Evolutionary conservation across 225 moss, liverwort and hornwort genomes (phyloP).

Genomic region (Marchantia polymorpha): DNA sequence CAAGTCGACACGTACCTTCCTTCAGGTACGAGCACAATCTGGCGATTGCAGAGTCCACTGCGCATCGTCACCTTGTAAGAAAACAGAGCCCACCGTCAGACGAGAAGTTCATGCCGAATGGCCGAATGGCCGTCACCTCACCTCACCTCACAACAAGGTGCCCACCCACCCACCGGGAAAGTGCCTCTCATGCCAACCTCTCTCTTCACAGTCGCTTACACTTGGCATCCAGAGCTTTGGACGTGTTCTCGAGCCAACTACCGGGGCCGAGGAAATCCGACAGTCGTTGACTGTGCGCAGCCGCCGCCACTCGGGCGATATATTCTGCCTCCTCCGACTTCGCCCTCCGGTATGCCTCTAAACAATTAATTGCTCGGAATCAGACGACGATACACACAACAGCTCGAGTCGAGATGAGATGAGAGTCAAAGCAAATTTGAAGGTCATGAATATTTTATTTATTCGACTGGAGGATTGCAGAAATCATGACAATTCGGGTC

Average conservation of each 20-base stretch:
- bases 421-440: not conserved
- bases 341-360: constrained; percentile 14
- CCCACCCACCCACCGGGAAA: not conserved
- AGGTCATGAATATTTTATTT: too few relatives aligned
- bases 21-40: constrained; percentile 11
- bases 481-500: too few relatives aligned
- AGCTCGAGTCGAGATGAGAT: not conserved
- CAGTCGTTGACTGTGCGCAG: constrained; percentile 12
- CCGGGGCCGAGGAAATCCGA: constrained; percentile 3
- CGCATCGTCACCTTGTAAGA: constrained; percentile 15
- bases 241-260: constrained; percentile 15
- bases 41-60: constrained; percentile 20
- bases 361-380: not conserved
- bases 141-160: constrained; percentile 2
- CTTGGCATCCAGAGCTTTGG: constrained; percentile 2
- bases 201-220: constrained; percentile 17
- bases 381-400: not conserved
- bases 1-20: constrained; percentile 3
- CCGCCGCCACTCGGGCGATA: constrained; percentile 13
- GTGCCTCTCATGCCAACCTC: not conserved
- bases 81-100: constrained; percentile 18
- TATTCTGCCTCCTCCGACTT: constrained; percentile 15
- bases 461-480: too few relatives aligned
- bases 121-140: not conserved
- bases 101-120: not conserved